Conservation (phyloP, 73 alveolate genomes). For the Symbiodinium pilosum region DNA sequence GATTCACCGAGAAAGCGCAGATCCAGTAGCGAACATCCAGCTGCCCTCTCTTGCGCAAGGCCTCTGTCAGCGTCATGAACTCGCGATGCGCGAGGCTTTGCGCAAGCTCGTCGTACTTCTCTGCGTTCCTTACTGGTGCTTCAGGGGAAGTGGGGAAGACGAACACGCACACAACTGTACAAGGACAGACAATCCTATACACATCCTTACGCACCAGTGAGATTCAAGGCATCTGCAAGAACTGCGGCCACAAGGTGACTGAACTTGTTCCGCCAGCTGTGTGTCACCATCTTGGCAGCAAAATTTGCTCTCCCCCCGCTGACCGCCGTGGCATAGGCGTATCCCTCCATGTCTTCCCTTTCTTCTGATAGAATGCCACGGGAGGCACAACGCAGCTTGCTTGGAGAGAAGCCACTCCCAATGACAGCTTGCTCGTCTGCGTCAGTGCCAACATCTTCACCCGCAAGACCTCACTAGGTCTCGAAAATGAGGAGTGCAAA, state of each 20-base stretch:
- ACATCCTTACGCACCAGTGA: not conserved
- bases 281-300: constrained; percentile 55
- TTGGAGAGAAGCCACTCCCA: not conserved
- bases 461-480: too few relatives aligned
- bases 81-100: not conserved
- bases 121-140: too few relatives aligned
- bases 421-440: not conserved
- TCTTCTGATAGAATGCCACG: not conserved
- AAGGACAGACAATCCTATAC: not conserved
- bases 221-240: constrained; percentile 36
- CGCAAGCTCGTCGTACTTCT: constrained; percentile 11
- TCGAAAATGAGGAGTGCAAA: too few relatives aligned
- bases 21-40: constrained; percentile 60
- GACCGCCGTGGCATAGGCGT: constrained; percentile 30
- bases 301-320: not conserved
- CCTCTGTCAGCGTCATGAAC: not conserved
- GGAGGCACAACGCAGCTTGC: not conserved
- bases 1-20: constrained; percentile 84
- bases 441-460: too few relatives aligned
- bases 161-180: not conserved
- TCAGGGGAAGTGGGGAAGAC: not conserved
- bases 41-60: not conserved
- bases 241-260: constrained; percentile 14
- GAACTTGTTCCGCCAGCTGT: constrained; percentile 51
- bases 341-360: not conserved